phyloP scores from a whole-genome alignment of 306 rosid species.

The Lotus japonicus region DNA sequence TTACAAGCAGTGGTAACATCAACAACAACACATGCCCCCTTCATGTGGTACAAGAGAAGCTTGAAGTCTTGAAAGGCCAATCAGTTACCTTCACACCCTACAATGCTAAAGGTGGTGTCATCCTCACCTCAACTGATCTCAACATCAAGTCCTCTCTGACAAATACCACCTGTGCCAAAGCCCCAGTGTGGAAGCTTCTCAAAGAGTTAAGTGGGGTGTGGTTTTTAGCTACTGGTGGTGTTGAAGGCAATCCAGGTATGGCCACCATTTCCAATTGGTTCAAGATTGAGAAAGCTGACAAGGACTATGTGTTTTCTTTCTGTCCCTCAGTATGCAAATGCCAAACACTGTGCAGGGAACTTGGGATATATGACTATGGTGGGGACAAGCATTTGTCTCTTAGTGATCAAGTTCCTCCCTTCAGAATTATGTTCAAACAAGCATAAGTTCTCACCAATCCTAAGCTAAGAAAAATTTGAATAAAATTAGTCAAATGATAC shows the following conservation, averaged over 20 bases:
- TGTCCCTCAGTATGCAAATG: slow-evolving; percentile 60
- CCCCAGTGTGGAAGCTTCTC: slow-evolving; percentile 44
- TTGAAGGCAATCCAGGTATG: slow-evolving; percentile 43
- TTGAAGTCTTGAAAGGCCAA: slow-evolving; percentile 22
- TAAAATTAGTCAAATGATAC: background rate
- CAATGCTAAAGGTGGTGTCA: slow-evolving; percentile 17
- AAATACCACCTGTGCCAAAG: slow-evolving; percentile 1
- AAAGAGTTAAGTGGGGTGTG: slow-evolving; percentile 29
- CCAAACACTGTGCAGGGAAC: slow-evolving; percentile 40
- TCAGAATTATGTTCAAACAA: slow-evolving; percentile 23
- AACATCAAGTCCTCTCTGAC: slow-evolving; percentile 38
- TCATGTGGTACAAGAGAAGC: slow-evolving; percentile 41
- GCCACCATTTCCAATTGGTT: slow-evolving; percentile 45
- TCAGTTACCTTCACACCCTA: slow-evolving; percentile 38
- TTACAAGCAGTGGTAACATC: background rate
- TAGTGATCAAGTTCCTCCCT: slow-evolving; percentile 25
- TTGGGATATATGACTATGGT: slow-evolving; percentile 17
- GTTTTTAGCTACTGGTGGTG: slow-evolving; percentile 40
- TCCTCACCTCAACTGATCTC: slow-evolving; percentile 41
- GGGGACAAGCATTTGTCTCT: slow-evolving; percentile 33
- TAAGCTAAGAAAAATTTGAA: background rate
- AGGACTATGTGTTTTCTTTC: slow-evolving; percentile 39
- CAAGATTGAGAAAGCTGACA: slow-evolving; percentile 49
- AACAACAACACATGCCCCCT: slow-evolving; percentile 35
- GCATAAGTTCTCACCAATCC: background rate